Evolutionary conservation across 352 stramenopile genomes (phyloP).

Genomic region (Halophytophthora polymorphica): DNA sequence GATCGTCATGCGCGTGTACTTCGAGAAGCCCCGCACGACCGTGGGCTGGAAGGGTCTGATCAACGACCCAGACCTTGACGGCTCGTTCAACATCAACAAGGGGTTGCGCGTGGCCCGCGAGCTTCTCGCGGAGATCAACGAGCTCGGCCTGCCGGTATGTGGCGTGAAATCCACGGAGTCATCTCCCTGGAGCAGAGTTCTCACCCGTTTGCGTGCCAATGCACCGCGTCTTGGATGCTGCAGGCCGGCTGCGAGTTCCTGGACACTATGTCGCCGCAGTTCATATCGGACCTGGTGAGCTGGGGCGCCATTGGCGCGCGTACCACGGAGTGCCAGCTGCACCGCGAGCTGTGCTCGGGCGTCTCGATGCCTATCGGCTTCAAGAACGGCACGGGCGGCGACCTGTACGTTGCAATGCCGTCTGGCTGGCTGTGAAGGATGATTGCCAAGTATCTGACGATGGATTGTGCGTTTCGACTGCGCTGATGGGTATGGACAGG

Average conservation of each 20-base stretch:
- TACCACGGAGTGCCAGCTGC: conserved; percentile 88
- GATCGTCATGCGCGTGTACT: conserved; percentile 91
- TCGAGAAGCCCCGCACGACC: conserved; percentile 89
- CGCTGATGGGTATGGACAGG: conserved; percentile 10
- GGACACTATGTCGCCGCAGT: conserved; percentile 90
- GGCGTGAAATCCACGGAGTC: neutral
- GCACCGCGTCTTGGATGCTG: neutral
- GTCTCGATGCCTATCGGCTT: conserved; percentile 91
- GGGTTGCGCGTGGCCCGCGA: conserved; percentile 79
- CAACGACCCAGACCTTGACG: conserved; percentile 88
- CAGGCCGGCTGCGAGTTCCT: conserved; percentile 84
- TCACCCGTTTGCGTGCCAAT: neutral
- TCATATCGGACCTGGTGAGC: conserved; percentile 87
- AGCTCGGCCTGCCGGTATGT: conserved; percentile 67
- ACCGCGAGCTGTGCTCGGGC: conserved; percentile 87
- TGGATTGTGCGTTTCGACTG: neutral
- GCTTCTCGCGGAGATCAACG: conserved; percentile 83
- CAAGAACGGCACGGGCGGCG: conserved; percentile 89
- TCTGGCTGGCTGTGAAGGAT: neutral
- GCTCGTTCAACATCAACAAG: conserved; percentile 92
- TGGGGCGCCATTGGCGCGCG: conserved; percentile 90
- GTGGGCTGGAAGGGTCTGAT: conserved; percentile 90
- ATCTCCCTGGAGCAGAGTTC: neutral
- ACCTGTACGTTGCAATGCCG: conserved; percentile 31
- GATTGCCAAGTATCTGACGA: neutral